These are phyloP conservation scores for Calonectria montana DNA, from an alignment of 2,329 filamentous ascomycete species.

Conservation along the genomic window DNA sequence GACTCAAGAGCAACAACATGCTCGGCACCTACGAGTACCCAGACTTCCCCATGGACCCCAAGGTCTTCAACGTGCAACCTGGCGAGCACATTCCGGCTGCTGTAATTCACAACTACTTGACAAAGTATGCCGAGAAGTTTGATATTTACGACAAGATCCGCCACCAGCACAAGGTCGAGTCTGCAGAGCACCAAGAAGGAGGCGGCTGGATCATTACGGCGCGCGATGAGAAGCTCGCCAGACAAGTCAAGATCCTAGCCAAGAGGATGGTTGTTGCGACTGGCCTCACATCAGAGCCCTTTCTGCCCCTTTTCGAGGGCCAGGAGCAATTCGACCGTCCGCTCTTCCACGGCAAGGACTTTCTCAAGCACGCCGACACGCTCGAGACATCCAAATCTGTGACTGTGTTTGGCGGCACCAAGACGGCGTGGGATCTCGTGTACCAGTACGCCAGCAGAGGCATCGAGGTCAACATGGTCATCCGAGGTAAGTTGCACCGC, in stretches of 20 bases:
- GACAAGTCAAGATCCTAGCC: conserved; percentile 48
- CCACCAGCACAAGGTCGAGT: conserved; percentile 51
- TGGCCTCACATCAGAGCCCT: conserved; percentile 62
- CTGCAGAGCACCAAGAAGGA: conserved; percentile 54
- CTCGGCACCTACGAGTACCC: conserved; percentile 78
- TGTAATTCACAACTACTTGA: conserved; percentile 61
- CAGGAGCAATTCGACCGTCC: conserved; percentile 57
- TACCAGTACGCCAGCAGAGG: conserved; percentile 69
- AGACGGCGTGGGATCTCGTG: conserved; percentile 74
- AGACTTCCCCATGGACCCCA: conserved; percentile 76
- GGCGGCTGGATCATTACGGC: conserved; percentile 54
- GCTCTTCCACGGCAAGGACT: conserved; percentile 63
- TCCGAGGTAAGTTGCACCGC: conserved; percentile 56
- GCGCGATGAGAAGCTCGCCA: conserved; percentile 21
- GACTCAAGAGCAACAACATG: conserved; percentile 80
- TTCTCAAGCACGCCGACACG: conserved; percentile 53
- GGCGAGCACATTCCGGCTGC: conserved; percentile 61
- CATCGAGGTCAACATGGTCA: conserved; percentile 69
- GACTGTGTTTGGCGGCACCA: conserved; percentile 71
- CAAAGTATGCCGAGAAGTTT: conserved; percentile 56
- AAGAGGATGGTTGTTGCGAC: conserved; percentile 65
- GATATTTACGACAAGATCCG: conserved; percentile 54
- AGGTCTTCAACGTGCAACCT: conserved; percentile 59
- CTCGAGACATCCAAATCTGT: conserved; percentile 56
- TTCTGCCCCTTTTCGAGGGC: conserved; percentile 59